Evolutionary conservation across 1,284 basidiomycete genomes (phyloP).

Genomic region (Apiotrichum veenhuisii): DNA sequence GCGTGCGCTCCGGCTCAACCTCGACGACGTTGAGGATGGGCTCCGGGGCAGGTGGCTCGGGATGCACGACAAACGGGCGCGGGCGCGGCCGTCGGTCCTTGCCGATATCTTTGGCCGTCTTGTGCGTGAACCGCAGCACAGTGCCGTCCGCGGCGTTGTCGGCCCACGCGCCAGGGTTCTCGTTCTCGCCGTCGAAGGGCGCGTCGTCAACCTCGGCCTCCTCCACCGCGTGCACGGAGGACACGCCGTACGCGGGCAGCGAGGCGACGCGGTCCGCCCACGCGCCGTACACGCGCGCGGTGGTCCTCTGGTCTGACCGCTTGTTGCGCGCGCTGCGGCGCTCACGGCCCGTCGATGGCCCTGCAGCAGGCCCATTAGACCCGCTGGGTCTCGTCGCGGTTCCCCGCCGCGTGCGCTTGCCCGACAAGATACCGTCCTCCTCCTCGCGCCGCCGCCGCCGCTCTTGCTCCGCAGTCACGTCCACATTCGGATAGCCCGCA

Average conservation of each 20-base stretch:
- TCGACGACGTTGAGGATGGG: background rate
- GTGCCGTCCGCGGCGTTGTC: background rate
- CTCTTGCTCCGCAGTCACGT: constrained; percentile 60
- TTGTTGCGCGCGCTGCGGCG: constrained; percentile 41
- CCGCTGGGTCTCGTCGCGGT: background rate
- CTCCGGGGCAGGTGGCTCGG: background rate
- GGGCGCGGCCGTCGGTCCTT: background rate
- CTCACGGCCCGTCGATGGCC: constrained; percentile 15
- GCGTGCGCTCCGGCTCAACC: background rate
- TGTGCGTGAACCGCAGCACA: constrained; percentile 8
- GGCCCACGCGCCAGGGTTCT: constrained; percentile 16
- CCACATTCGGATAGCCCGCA: constrained; percentile 84
- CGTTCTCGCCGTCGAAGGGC: constrained; percentile 16
- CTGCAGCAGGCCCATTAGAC: too few relatives aligned
- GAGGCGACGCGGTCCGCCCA: constrained; percentile 44
- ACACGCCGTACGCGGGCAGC: too few relatives aligned
- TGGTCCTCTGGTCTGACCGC: constrained; percentile 20
- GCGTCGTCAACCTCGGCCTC: constrained; percentile 11
- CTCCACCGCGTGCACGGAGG: background rate
- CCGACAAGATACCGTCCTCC: constrained; percentile 51
- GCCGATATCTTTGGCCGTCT: background rate
- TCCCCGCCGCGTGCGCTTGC: constrained; percentile 54
- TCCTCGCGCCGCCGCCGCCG: constrained; percentile 38
- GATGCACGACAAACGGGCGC: background rate
- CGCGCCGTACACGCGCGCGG: constrained; percentile 42